Evolutionary conservation across 2,329 filamentous ascomycete species (phyloP).

Genomic region (Neoscytalidium dimidiatum): DNA sequence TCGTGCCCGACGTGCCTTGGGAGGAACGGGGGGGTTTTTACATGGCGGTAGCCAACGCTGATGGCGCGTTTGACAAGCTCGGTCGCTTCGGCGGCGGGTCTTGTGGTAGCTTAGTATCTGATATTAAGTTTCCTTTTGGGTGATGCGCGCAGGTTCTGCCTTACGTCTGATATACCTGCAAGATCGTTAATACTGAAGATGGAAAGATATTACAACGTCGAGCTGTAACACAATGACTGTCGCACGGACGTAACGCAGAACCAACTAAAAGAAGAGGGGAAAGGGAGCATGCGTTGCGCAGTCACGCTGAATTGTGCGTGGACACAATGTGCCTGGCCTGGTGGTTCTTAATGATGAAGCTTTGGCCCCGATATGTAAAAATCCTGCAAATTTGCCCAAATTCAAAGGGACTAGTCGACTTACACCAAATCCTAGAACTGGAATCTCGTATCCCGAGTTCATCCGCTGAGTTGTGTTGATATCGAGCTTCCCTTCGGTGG

Average conservation of each 20-base stretch:
- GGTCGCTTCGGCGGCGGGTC: slow-evolving; percentile 59
- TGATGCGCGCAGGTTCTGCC: slow-evolving; percentile 2
- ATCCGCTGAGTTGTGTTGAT: slow-evolving; percentile 54
- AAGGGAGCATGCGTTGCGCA: too few relatives aligned
- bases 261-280: background rate
- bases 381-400: too few relatives aligned
- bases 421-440: slow-evolving; percentile 60
- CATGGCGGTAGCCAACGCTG: slow-evolving; percentile 53
- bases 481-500: slow-evolving; percentile 35
- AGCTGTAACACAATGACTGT: slow-evolving; percentile 13
- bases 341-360: too few relatives aligned
- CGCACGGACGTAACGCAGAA: background rate
- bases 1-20: background rate
- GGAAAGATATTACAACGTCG: background rate
- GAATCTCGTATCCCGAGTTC: slow-evolving; percentile 64
- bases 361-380: too few relatives aligned
- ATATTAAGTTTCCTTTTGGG: background rate
- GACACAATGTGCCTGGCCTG: too few relatives aligned
- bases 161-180: slow-evolving; percentile 45
- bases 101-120: slow-evolving; percentile 25
- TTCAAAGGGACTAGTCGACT: slow-evolving; percentile 14
- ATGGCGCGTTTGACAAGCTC: slow-evolving; percentile 57
- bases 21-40: background rate
- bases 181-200: background rate
- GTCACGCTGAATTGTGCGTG: too few relatives aligned